phyloP scores from a whole-genome alignment of 2,329 filamentous ascomycete genomes.

The Ophiocordyceps camponoti-rufipedis region DNA sequence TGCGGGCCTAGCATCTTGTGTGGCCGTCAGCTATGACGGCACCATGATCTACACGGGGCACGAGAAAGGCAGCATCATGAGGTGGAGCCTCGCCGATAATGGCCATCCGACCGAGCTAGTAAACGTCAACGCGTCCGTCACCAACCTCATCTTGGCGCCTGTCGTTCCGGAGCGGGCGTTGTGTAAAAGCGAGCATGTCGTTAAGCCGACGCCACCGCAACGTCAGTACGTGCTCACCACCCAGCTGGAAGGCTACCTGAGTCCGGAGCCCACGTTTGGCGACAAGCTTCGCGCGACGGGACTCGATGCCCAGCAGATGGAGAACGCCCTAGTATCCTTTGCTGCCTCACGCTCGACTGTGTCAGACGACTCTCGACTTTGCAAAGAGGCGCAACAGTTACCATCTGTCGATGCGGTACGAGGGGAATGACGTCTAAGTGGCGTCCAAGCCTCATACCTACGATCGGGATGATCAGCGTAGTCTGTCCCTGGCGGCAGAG shows the following conservation, averaged over 20 bases:
- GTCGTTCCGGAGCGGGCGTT: constrained; percentile 26
- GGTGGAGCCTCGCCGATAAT: constrained; percentile 62
- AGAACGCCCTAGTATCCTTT: constrained; percentile 30
- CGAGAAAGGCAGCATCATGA: constrained; percentile 55
- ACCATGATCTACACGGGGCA: constrained; percentile 69
- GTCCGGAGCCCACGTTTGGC: constrained; percentile 22
- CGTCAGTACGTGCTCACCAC: constrained; percentile 47
- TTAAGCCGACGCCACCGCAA: constrained; percentile 62
- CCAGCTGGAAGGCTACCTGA: constrained; percentile 34
- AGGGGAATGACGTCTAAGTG: constrained; percentile 5
- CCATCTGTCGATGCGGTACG: constrained; percentile 26
- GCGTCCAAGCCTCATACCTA: neutral
- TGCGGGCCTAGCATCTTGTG: constrained; percentile 43
- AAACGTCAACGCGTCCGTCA: constrained; percentile 65
- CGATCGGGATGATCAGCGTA: no score
- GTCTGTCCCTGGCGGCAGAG: no score
- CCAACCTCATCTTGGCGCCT: constrained; percentile 58
- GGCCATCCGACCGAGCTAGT: constrained; percentile 48
- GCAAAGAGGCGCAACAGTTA: constrained; percentile 24
- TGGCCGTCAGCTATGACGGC: constrained; percentile 68
- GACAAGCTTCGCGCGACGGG: constrained; percentile 27
- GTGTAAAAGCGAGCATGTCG: constrained; percentile 39
- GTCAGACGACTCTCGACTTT: constrained; percentile 1
- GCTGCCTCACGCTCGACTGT: constrained; percentile 7
- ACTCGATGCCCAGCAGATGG: constrained; percentile 26